Conservation (phyloP, 768 basidiomycete genomes). For the Amyloporia xantha region DNA sequence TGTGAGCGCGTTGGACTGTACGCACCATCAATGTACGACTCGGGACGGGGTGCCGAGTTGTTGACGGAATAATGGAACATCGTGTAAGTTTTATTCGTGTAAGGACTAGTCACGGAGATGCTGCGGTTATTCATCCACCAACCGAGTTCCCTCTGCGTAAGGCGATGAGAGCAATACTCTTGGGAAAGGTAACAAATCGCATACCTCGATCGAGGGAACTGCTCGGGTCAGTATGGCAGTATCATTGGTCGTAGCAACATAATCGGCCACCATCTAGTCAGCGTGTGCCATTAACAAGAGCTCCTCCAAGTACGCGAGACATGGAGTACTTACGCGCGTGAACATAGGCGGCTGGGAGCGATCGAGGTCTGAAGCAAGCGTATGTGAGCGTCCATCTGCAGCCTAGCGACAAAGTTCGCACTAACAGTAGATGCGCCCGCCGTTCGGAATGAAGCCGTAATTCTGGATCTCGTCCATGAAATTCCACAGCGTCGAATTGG, state of each 20-base stretch:
- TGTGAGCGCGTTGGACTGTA: conserved; percentile 1
- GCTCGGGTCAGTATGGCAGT: conserved; percentile 69
- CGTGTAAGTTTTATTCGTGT: conserved; percentile 55
- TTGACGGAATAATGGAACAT: conserved; percentile 72
- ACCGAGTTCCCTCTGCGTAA: conserved; percentile 57
- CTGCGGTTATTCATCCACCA: conserved; percentile 84
- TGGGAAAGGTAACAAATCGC: conserved; percentile 8
- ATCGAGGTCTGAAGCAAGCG: conserved; percentile 52
- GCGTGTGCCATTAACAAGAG: too few relatives aligned
- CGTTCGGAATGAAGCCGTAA: conserved; percentile 92
- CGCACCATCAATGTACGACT: conserved; percentile 64
- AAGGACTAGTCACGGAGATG: conserved; percentile 59
- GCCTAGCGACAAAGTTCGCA: not conserved
- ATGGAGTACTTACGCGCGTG: conserved; percentile 47
- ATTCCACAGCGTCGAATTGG: conserved; percentile 77
- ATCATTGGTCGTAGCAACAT: conserved; percentile 68
- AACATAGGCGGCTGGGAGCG: conserved; percentile 93
- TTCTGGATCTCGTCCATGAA: conserved; percentile 89
- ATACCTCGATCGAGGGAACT: conserved; percentile 76
- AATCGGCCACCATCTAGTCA: conserved; percentile 79
- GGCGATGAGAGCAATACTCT: not conserved
- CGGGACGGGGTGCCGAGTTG: conserved; percentile 85
- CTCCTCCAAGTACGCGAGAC: not conserved
- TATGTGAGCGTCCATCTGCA: not conserved
- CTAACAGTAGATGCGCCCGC: conserved; percentile 84